These are phyloP conservation scores for Geotrichum australiense DNA, from an alignment of 1,139 yeast genomes.

Conservation along the genomic window DNA sequence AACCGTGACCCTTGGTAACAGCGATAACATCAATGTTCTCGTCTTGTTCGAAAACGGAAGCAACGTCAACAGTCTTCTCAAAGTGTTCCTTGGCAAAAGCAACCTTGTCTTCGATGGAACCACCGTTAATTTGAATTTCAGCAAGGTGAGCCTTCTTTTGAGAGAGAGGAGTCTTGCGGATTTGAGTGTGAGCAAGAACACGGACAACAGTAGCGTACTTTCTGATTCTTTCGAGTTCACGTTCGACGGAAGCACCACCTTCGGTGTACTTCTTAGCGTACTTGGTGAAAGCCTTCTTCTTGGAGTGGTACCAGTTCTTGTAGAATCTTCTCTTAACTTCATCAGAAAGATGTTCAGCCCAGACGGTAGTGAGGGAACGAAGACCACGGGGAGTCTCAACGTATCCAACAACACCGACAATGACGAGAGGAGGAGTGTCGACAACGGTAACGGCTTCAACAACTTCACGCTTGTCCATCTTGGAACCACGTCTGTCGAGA, in stretches of 20 bases:
- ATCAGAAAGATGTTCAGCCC: constrained; percentile 99
- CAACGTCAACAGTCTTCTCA: constrained; percentile 96
- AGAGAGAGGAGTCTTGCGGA: constrained; percentile 97
- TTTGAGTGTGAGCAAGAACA: constrained; percentile 98
- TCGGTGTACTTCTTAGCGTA: constrained; percentile 98
- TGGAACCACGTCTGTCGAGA: constrained; percentile 99
- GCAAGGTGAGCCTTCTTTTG: constrained; percentile 99
- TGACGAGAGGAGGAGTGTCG: constrained; percentile 98
- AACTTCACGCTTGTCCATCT: constrained; percentile 99
- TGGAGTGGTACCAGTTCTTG: constrained; percentile 99
- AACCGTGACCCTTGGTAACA: constrained; percentile 99
- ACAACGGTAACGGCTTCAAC: constrained; percentile 99
- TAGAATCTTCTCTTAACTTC: constrained; percentile 99
- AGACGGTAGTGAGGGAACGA: constrained; percentile 98
- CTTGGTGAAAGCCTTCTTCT: constrained; percentile 99
- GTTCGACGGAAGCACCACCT: constrained; percentile 82
- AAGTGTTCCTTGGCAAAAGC: constrained; percentile 99
- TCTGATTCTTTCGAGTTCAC: constrained; percentile 97
- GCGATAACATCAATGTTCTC: constrained; percentile 98
- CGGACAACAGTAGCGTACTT: constrained; percentile 98
- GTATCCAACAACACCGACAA: constrained; percentile 99
- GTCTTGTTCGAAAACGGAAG: constrained; percentile 95
- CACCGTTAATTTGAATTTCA: constrained; percentile 99
- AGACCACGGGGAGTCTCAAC: constrained; percentile 99
- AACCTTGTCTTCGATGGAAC: constrained; percentile 94